phyloP scores from a whole-genome alignment of 208 protist species.

The Leishmania tarentolae region DNA sequence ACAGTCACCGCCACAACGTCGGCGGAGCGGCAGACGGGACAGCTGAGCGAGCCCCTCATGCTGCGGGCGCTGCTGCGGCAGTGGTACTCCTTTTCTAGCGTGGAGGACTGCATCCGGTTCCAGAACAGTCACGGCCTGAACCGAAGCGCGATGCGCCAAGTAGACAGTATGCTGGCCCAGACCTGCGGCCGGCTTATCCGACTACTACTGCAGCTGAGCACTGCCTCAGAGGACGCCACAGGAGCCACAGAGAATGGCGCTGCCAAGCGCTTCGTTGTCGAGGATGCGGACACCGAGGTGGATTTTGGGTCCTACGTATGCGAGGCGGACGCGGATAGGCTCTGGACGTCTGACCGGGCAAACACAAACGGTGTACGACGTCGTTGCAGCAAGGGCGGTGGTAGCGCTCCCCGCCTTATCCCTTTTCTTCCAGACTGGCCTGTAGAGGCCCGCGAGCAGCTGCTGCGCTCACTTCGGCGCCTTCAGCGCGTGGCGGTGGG shows the following conservation, averaged over 20 bases:
- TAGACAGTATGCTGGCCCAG: conserved; percentile 61
- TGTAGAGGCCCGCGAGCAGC: conserved; percentile 22
- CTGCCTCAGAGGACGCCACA: not conserved
- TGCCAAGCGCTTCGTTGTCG: not conserved
- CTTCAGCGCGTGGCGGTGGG: conserved; percentile 48
- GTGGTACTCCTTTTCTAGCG: conserved; percentile 63
- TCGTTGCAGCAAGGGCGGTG: not conserved
- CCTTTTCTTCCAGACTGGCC: conserved; percentile 40
- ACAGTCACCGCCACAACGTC: conserved; percentile 6
- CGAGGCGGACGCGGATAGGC: not conserved
- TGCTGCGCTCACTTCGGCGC: conserved; percentile 54
- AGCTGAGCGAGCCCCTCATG: conserved; percentile 80
- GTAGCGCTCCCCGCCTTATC: not conserved
- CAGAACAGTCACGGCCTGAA: conserved; percentile 37
- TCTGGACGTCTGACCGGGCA: no score
- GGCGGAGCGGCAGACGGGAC: conserved; percentile 14
- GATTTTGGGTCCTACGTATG: conserved; percentile 41
- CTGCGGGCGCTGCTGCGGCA: conserved; percentile 54
- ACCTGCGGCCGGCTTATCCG: conserved; percentile 56
- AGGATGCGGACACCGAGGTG: conserved; percentile 10
- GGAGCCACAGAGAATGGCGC: not conserved
- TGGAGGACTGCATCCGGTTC: conserved; percentile 28
- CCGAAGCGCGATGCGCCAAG: conserved; percentile 53
- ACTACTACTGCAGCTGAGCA: conserved; percentile 28
- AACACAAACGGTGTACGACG: not conserved